A percentile compares a stretch with the other conserved stretches of the same genome.
Conservation (phyloP, 805 yeast species). For the Middelhovenomyces tepae region DNA sequence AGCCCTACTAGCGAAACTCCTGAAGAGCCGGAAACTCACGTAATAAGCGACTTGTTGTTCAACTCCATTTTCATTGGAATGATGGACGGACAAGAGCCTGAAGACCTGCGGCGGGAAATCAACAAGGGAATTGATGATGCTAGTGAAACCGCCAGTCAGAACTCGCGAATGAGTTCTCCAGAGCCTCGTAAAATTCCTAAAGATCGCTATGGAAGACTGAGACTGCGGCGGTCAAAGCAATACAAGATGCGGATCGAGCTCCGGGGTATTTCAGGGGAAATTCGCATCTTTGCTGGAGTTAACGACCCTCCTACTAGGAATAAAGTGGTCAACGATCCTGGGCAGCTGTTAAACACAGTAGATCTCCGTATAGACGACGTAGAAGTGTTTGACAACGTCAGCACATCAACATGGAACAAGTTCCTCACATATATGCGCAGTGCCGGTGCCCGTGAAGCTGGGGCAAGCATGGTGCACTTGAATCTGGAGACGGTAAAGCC, state of each 20-base stretch:
- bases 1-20: no score
- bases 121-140: constrained; percentile 42
- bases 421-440: constrained; percentile 62
- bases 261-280: constrained; percentile 41
- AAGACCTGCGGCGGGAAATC: constrained; percentile 40
- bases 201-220: constrained; percentile 32
- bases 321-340: constrained; percentile 22
- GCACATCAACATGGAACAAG: constrained; percentile 87
- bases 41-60: constrained; percentile 57
- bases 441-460: constrained; percentile 62
- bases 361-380: constrained; percentile 44
- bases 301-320: constrained; percentile 34
- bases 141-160: constrained; percentile 17
- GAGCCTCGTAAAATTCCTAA: constrained; percentile 9
- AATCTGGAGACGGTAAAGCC: constrained; percentile 57
- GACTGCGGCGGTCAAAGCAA: constrained; percentile 52
- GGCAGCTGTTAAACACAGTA: constrained; percentile 42
- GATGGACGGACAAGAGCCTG: constrained; percentile 40
- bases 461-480: constrained; percentile 52
- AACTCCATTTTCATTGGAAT: constrained; percentile 70
- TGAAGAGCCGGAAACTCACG: constrained; percentile 19
- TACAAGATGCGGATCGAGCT: constrained; percentile 54
- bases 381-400: constrained; percentile 65
- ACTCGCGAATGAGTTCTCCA: constrained; percentile 12
- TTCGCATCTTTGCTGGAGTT: constrained; percentile 36